Evolutionary conservation across 257 asterid genomes (phyloP), one percentile per base, ranked within the genome.

Genomic region (Solanum okadae): DNA sequence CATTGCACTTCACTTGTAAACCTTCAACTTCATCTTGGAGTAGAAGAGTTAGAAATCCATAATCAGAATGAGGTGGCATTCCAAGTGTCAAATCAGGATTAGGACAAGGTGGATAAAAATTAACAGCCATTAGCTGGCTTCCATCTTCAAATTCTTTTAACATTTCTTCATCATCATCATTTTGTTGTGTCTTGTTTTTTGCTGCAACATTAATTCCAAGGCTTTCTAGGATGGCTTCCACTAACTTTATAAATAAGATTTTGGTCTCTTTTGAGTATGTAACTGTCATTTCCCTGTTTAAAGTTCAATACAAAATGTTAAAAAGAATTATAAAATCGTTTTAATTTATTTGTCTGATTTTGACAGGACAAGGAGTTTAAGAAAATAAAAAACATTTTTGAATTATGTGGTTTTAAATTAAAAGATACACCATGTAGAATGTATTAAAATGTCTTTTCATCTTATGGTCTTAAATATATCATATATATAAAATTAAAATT

Each of bases 21-120:
- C 99, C 99, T 83, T 89, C 89, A 86, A 96, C 99, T 35, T 94
- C 95, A 88, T 96, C 99, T 73, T 96, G 99, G 1, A 93, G 98
- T 38, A 96, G 95, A 72, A 96, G 94, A 0, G 98, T 96, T 82
- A 96, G 94, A 88, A 93, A 93, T 0, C 99, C 98, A 65, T 93
- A 96, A 44, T 96, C 99, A 15, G 99, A 95, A 84, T 96, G 99
- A 78, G 99, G 96, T 86, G 98, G 98, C 93, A 96, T 93, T 33
- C 99, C 99, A 0, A 96, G 88, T 12, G 99, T 95, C 91, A 96
- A 88, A 78, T 96, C 96, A 23, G 99, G 98, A 56, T 96, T 91
- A 0, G 99, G 99, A 89, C 99, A 96, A 6, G 97, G 94, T 37
- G 99, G 99, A 88, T 92, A 96, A 82, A 94, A 96, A 78, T 96